A percentile compares a stretch with the other conserved stretches of the same genome.
These are phyloP conservation scores for Albifimbria verrucaria DNA, from an alignment of 2,329 filamentous ascomycete species.

Conservation along the genomic window DNA sequence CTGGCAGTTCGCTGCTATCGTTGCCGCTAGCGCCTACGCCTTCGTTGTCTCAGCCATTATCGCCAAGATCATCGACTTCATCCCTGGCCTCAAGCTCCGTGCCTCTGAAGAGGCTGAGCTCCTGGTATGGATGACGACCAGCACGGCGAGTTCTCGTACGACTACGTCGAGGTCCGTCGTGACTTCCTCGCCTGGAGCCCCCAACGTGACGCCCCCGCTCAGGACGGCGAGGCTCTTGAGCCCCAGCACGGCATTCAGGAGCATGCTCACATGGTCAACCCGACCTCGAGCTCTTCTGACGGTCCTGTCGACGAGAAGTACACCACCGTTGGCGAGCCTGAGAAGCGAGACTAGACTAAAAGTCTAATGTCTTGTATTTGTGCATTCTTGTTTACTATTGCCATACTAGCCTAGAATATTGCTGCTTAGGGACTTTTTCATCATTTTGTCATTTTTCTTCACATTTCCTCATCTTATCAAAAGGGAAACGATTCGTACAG, in stretches of 20 bases:
- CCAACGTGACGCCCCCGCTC: constrained; percentile 61
- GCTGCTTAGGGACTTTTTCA: constrained; percentile 8
- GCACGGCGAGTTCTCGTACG: constrained; percentile 86
- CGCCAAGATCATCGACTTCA: constrained; percentile 69
- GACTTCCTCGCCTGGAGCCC: constrained; percentile 89
- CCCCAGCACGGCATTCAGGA: constrained; percentile 72
- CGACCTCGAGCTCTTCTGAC: constrained; percentile 21
- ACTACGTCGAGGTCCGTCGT: constrained; percentile 84
- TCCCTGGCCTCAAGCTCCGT: constrained; percentile 76
- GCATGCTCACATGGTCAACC: constrained; percentile 46
- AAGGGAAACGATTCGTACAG: constrained; percentile 15
- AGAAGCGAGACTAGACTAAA: constrained; percentile 11
- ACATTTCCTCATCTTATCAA: constrained; percentile 4
- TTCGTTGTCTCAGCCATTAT: constrained; percentile 73
- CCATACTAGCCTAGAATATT: background rate
- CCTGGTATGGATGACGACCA: constrained; percentile 86
- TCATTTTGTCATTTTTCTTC: constrained; percentile 7
- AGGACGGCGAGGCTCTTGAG: constrained; percentile 52
- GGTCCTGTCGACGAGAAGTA: constrained; percentile 17
- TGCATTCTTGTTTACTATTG: background rate
- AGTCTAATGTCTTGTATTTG: background rate
- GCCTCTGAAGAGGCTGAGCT: constrained; percentile 80
- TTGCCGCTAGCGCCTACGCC: constrained; percentile 62
- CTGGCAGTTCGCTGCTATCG: constrained; percentile 75
- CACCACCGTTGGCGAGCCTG: constrained; percentile 14